Percentiles rank a stretch among this genome's conserved stretches.
These are phyloP conservation scores for Neurospora sp. DNA, from an alignment of 2,329 filamentous ascomycete species.

Conservation along the genomic window DNA sequence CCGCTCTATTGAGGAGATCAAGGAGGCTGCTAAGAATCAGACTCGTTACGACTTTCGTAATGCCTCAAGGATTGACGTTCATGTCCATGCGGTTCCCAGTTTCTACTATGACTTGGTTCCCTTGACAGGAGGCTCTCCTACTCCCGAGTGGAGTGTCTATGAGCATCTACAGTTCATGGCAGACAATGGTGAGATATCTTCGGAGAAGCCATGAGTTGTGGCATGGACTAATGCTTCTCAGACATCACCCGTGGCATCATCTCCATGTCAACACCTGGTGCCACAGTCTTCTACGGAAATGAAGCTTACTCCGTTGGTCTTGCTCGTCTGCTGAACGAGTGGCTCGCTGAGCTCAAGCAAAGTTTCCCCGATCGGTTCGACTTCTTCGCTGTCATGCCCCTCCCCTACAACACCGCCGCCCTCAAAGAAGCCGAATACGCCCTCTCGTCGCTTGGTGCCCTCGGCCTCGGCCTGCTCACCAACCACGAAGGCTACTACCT, in stretches of 20 bases:
- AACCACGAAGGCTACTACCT: slow-evolving; percentile 4
- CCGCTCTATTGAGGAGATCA: slow-evolving; percentile 1
- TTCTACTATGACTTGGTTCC: neutral
- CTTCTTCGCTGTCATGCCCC: slow-evolving; percentile 4
- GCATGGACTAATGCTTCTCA: neutral
- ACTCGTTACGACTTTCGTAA: neutral
- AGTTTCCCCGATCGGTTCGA: slow-evolving; percentile 1
- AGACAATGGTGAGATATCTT: neutral
- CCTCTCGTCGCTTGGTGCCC: neutral
- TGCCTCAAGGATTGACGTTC: neutral
- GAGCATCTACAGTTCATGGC: neutral
- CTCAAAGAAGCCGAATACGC: slow-evolving; percentile 2
- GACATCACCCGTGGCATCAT: slow-evolving; percentile 1
- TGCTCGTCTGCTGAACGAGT: slow-evolving; percentile 4
- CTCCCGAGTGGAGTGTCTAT: neutral
- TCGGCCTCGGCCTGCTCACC: slow-evolving; percentile 2
- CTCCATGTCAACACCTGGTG: slow-evolving; percentile 1
- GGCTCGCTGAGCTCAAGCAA: slow-evolving; percentile 1
- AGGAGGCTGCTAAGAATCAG: neutral
- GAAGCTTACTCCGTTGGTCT: neutral
- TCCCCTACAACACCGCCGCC: slow-evolving; percentile 1
- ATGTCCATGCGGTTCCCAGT: neutral
- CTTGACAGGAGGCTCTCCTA: neutral
- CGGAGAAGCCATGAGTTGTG: neutral
- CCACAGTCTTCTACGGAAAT: slow-evolving; percentile 1